A percentile compares a stretch with the other conserved stretches of the same genome.
Evolutionary conservation across 2,329 filamentous ascomycete genomes (phyloP).

Genomic region (Beauveria sp.): DNA sequence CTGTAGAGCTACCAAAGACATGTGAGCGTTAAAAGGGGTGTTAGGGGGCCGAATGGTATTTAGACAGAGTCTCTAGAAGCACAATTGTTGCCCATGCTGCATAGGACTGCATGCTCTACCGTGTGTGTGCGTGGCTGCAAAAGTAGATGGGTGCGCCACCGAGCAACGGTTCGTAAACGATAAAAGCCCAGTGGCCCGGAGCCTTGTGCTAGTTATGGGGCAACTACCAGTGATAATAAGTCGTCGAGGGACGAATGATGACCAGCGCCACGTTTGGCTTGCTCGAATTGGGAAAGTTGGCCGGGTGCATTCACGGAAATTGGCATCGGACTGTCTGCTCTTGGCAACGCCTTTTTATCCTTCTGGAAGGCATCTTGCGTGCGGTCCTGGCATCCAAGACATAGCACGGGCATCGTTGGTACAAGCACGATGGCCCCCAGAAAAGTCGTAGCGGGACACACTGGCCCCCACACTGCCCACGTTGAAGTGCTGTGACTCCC

Average conservation of each 20-base stretch:
- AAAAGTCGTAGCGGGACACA: neutral
- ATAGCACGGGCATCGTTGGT: neutral
- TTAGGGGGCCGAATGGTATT: neutral
- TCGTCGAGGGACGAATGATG: neutral
- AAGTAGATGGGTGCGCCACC: constrained; percentile 7
- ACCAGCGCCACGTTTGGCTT: neutral
- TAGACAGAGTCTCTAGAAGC: constrained; percentile 7
- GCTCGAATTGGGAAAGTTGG: neutral
- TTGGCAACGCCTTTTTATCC: neutral
- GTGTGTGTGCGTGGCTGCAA: neutral
- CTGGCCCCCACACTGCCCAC: neutral
- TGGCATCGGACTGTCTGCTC: neutral
- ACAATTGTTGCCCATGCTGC: neutral
- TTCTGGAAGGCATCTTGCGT: neutral
- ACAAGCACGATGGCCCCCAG: neutral
- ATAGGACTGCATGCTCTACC: neutral
- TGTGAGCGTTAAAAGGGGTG: neutral
- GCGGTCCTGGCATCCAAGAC: neutral
- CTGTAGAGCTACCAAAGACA: neutral
- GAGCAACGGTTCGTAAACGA: neutral
- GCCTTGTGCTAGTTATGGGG: neutral
- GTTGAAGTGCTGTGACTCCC: neutral
- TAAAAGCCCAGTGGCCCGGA: neutral
- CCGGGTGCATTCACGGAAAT: constrained; percentile 5
- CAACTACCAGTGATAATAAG: neutral